Percentiles rank a stretch among this genome's conserved stretches.
These are phyloP conservation scores for Thecamonas trahens DNA, from an alignment of 78 protist species.

Conservation along the genomic window DNA sequence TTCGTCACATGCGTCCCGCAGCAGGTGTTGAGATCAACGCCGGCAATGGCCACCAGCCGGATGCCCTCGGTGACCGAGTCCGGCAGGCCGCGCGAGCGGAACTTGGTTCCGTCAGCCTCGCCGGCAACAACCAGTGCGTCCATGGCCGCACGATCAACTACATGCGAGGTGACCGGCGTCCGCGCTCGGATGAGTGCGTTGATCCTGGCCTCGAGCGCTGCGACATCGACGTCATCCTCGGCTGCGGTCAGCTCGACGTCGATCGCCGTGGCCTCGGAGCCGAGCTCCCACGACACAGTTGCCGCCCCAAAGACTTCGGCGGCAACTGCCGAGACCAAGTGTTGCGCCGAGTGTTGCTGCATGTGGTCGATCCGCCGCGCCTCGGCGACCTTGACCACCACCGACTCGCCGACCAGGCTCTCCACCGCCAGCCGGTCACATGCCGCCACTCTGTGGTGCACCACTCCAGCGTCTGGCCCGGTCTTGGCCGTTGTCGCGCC, in stretches of 20 bases:
- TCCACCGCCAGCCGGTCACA: too few relatives aligned
- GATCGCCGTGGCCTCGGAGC: too few relatives aligned
- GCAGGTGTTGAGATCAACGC: not conserved
- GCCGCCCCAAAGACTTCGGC: not conserved
- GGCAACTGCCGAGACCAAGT: not conserved
- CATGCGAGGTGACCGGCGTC: constrained; percentile 6
- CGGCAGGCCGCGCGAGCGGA: not conserved
- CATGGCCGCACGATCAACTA: too few relatives aligned
- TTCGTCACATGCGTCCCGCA: constrained; percentile 5
- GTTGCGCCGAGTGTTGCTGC: constrained; percentile 18
- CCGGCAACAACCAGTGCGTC: too few relatives aligned
- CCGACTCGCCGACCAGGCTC: too few relatives aligned
- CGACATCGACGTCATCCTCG: too few relatives aligned
- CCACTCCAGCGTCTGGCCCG: too few relatives aligned
- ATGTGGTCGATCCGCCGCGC: constrained; percentile 14
- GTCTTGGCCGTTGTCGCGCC: too few relatives aligned
- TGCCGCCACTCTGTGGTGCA: too few relatives aligned
- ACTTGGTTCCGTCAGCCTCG: not conserved
- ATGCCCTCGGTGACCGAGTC: not conserved
- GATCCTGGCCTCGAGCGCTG: not conserved
- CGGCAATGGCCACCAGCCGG: not conserved
- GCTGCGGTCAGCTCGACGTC: not conserved
- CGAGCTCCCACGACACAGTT: constrained; percentile 3
- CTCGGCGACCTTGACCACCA: too few relatives aligned
- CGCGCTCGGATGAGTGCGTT: not conserved